Percentiles rank a stretch among this genome's conserved stretches.
Conservation (phyloP, 805 yeast genomes). For the Wickerhamiella occidentalis region DNA sequence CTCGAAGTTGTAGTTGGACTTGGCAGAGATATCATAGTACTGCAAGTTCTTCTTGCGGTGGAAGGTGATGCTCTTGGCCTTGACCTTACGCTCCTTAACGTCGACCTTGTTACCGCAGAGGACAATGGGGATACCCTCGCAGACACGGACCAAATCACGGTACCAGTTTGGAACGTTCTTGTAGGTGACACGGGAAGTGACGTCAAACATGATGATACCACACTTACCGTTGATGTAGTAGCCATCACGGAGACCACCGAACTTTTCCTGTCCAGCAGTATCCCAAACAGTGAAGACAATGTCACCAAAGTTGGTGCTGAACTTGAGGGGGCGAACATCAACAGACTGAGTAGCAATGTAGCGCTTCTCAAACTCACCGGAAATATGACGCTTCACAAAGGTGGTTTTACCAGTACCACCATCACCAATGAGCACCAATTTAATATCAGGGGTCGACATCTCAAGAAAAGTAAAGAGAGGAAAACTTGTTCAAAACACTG, state of each 20-base stretch:
- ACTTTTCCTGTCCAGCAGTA: conserved; percentile 99
- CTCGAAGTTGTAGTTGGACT: conserved; percentile 98
- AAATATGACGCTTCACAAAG: conserved; percentile 97
- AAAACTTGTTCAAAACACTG: conserved; percentile 1
- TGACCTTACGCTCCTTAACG: conserved; percentile 98
- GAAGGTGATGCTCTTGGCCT: conserved; percentile 99
- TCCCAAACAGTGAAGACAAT: conserved; percentile 99
- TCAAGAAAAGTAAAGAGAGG: background rate
- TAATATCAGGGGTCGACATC: conserved; percentile 66
- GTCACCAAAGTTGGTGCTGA: conserved; percentile 97
- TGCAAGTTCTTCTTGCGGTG: conserved; percentile 99
- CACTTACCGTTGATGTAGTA: conserved; percentile 99
- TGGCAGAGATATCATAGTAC: conserved; percentile 98
- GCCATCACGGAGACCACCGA: conserved; percentile 99
- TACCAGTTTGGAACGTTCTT: conserved; percentile 99
- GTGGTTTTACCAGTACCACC: conserved; percentile 99
- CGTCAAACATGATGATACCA: conserved; percentile 99
- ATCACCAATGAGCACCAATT: conserved; percentile 98
- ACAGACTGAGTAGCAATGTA: conserved; percentile 99
- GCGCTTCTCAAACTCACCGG: conserved; percentile 97
- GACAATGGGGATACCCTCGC: conserved; percentile 99
- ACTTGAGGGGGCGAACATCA: conserved; percentile 96
- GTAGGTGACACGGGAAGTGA: conserved; percentile 97
- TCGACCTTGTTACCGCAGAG: conserved; percentile 99
- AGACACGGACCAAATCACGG: conserved; percentile 98